Base-by-base conservation (phyloP, 257 asterid genomes). In the Craterostigma plantagineum region DNA sequence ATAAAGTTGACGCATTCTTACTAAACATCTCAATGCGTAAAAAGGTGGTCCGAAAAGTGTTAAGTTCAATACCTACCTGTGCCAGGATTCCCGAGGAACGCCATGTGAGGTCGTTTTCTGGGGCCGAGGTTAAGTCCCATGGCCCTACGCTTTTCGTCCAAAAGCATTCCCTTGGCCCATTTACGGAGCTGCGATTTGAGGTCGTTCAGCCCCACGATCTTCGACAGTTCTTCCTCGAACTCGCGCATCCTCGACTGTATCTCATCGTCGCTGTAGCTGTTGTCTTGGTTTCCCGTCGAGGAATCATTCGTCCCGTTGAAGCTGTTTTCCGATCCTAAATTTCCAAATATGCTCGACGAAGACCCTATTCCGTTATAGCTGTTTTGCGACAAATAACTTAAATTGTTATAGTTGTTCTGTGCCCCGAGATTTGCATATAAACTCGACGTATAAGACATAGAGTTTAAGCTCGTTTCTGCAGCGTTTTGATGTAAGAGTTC, bases 61-160 rank as follows among this genome's bases (percentile, higher is more conserved):
- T n/a, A 23, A 23, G 30, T 6, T 23, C 30, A 2, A 23, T 23
- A n/a, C n/a, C n/a, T 23, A 23, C 94, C 98, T 60, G 95, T 87
- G 57, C 98, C 97, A 13, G 98, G 93, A 62, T 82, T 87, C 38
- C 98, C 98, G 23, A 87, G 84, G 52, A 87, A 87, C 50, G 95
- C 98, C 93, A 87, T 76, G 63, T 82, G 95, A 45, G 95, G 93
- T 11, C 78, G 91, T 63, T 77, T 74, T 73, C 93, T 73, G 45
- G 79, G 51, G 35, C 91, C 92, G 51, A 83, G 76, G 58, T 70
- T 68, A 33, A 82, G 77, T 39, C 98, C 95, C 42, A 87, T 78
- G 55, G 90, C 72, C 23, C 68, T 72, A 10, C 95, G 98, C 59
- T 86, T 70, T 66, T 82, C 91, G 43, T 87, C 93, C 68, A 87